phyloP scores from a whole-genome alignment of 306 rosid genomes.

The Luffa acutangula region DNA sequence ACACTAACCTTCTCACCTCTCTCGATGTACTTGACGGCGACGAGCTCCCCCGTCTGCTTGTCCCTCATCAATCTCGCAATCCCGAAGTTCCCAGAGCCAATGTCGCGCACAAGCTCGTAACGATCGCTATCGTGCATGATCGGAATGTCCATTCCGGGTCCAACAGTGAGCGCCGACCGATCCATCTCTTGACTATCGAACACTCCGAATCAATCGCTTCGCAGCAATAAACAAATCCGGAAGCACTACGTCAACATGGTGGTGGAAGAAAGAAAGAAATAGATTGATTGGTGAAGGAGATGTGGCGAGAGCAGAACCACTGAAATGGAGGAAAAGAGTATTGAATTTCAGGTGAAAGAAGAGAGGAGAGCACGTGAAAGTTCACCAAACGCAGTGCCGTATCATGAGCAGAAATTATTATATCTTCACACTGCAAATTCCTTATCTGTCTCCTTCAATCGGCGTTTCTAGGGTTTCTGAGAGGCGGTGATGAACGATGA shows the following conservation, averaged over 20 bases:
- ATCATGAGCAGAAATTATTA: neutral
- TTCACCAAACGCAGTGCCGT: constrained; percentile 7
- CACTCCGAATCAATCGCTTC: neutral
- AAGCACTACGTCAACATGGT: neutral
- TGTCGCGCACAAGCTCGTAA: constrained; percentile 76
- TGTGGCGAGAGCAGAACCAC: constrained; percentile 5
- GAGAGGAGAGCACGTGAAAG: constrained; percentile 8
- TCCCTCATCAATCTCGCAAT: constrained; percentile 94
- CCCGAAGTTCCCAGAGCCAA: constrained; percentile 91
- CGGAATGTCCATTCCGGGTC: constrained; percentile 77
- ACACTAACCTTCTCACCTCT: constrained; percentile 92
- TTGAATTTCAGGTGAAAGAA: neutral
- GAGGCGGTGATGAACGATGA: neutral
- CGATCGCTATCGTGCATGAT: constrained; percentile 94
- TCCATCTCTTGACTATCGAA: constrained; percentile 23
- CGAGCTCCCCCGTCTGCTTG: constrained; percentile 76
- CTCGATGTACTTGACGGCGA: constrained; percentile 94
- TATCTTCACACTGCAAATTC: neutral
- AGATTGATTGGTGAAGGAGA: neutral
- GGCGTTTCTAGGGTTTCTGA: neutral
- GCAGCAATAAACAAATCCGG: neutral
- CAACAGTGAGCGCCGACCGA: constrained; percentile 46
- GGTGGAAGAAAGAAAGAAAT: neutral
- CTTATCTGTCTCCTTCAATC: neutral
- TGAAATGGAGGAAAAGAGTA: neutral